phyloP scores from a whole-genome alignment of 768 basidiomycete genomes.

The Kwoniella pini region DNA sequence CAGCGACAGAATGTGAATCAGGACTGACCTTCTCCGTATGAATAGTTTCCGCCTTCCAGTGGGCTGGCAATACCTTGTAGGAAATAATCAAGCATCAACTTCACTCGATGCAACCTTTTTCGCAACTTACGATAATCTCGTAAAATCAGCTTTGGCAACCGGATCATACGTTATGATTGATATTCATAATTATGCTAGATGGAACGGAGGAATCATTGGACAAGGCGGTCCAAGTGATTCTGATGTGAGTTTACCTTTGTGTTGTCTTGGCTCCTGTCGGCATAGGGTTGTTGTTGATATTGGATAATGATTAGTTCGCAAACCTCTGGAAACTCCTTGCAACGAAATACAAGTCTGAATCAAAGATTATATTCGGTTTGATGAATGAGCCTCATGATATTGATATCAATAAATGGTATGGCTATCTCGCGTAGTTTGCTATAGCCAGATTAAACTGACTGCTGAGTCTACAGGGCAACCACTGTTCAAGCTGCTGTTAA shows the following conservation, averaged over 20 bases:
- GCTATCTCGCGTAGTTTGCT: conserved; percentile 23
- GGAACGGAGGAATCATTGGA: conserved; percentile 65
- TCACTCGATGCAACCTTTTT: conserved; percentile 59
- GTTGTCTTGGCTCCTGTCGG: too few relatives aligned
- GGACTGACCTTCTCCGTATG: conserved; percentile 56
- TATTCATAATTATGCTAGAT: conserved; percentile 65
- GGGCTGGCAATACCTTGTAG: conserved; percentile 64
- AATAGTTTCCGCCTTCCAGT: conserved; percentile 63
- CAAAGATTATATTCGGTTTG: conserved; percentile 58
- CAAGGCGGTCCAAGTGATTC: conserved; percentile 65
- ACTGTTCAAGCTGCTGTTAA: conserved; percentile 65
- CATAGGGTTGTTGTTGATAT: too few relatives aligned
- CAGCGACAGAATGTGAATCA: background rate
- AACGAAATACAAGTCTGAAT: conserved; percentile 57
- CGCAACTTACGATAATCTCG: conserved; percentile 59
- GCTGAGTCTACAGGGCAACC: conserved; percentile 57
- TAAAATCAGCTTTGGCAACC: conserved; percentile 59
- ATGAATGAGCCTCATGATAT: conserved; percentile 70
- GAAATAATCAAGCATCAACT: conserved; percentile 37
- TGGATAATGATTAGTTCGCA: conserved; percentile 57
- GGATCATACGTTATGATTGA: conserved; percentile 63
- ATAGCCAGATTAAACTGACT: conserved; percentile 33
- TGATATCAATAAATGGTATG: conserved; percentile 48
- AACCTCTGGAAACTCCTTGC: conserved; percentile 62
- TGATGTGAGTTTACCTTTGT: conserved; percentile 24